Base-by-base conservation (phyloP, 2,329 filamentous ascomycete genomes). In the Aspergillus transmontanensis region DNA sequence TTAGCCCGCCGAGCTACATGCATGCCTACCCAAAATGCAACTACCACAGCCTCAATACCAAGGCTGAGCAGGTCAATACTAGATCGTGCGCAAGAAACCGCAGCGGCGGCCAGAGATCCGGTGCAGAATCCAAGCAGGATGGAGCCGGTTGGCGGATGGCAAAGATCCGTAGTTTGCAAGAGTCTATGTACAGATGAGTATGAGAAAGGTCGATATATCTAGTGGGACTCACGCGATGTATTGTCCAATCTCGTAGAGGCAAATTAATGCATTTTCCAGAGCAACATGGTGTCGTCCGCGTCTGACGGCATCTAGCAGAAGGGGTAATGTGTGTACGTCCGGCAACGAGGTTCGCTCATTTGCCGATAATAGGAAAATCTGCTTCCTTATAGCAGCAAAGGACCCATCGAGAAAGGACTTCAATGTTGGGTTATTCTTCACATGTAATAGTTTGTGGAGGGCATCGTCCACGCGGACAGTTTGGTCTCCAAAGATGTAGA, bases 151-250 rank as follows among this genome's bases (percentile, higher is more conserved):
- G 48, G 26, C 1, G 48, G 26, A 21, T 51, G 26, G 23, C 6
- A 19, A 28, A 30, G 26, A 21, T 51, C 26, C 14, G 26, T 32
- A 30, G 23, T 16, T 6, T 51, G 26, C 4, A 51, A 6, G 26
- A 30, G 26, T 10, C 48, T 51, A 5, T 10, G 5, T 11, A n/a
- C 2, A 16, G 23, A 30, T 51, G 26, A 51, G 48, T 21, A 19
- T 19, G 14, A 4, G 7, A 12, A 4, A 3, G 1, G 1, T n/a
- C 16, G 3, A 19, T 19, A n/a, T 2, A 10, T 0, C 4, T 28
- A 32, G 7, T 2, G 1, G 6, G 3, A 51, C 48, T 19, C 16
- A 51, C 48, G 1, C 2, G 12, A 51, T 51, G 23, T 51, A 51
- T 10, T 51, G 6, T 2, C 26, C 48, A 9, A 51, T 51, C 26